Evolutionary conservation across 2,329 filamentous ascomycete genomes (phyloP).

Genomic region (Fusarium pilosicola): DNA sequence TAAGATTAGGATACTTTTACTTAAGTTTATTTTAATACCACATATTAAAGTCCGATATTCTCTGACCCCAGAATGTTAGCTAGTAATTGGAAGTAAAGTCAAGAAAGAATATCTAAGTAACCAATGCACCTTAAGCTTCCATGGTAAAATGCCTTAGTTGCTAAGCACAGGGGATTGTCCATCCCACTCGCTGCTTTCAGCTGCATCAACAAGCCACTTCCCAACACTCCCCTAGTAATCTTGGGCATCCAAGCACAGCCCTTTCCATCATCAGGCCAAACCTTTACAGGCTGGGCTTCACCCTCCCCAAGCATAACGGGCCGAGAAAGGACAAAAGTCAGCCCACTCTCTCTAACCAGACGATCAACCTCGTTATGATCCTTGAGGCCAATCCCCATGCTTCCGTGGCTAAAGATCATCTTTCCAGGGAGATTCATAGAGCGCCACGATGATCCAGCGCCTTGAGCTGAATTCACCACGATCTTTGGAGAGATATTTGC

Average conservation of each 20-base stretch:
- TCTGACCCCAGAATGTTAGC: accelerated
- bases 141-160: not conserved
- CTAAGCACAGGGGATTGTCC: constrained; percentile 15
- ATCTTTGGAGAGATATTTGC: not conserved
- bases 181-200: constrained; percentile 9
- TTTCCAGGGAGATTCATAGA: constrained; percentile 23
- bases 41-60: not conserved
- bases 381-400: constrained; percentile 13
- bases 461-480: constrained; percentile 16
- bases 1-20: not conserved
- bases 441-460: not conserved
- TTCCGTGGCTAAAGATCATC: constrained; percentile 27
- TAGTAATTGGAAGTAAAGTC: accelerated
- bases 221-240: constrained; percentile 17
- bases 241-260: constrained; percentile 33
- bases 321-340: constrained; percentile 13
- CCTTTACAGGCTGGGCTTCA: not conserved
- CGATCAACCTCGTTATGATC: constrained; percentile 25
- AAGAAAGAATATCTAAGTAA: accelerated
- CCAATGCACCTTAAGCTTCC: accelerated
- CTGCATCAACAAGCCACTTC: constrained; percentile 27
- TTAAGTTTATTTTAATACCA: accelerated
- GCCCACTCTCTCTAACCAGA: not conserved
- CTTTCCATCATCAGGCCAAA: constrained; percentile 31
- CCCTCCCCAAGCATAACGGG: constrained; percentile 23